Evolutionary conservation across 2,329 filamentous ascomycete species (phyloP), one percentile per base, ranked within the genome.

Genomic region (Geoglossum cookeanum): DNA sequence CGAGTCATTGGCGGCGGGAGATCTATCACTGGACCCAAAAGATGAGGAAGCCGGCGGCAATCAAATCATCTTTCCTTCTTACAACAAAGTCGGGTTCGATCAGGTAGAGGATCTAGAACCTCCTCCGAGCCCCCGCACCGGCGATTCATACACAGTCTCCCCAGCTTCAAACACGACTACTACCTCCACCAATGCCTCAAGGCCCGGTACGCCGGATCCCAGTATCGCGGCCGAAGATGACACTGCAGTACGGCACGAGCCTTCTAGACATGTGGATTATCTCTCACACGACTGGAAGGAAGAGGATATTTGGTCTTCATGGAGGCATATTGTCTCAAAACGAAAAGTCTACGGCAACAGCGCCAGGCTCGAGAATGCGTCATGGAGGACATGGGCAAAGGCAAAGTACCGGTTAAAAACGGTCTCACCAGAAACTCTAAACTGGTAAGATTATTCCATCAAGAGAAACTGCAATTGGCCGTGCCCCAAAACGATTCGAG

Each of bases 371-470:
- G 92, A 97, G 69, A 97, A 98, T 69, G 92, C 92, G 2, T 95
- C 89, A 0, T 98, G 92, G 92, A 79, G 92, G 67, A 92, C 89
- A 0, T 97, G 92, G 92, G 85, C 87, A 67, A 97, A 97, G 70
- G 78, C 85, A 54, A 94, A 94, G 71, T 85, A 94, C 68, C 81
- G 85, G 45, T 75, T 97, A 54, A 84, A 81, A 67, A 97, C 91
- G 0, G 81, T 97, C 27, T 89, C 88, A 6, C 89, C 92, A 2
- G 90, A 96, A 69, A 87, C 84, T 1, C 74, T 98, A 58, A 95
- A 97, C 70, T 98, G 92, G 91, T 94, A 71, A 57, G 56, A n/a
- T 35, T 58, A 22, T 44, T 37, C 5, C 1, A 5, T n/a, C 22
- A 22, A 22, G 22, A 15, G 15, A n/a, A 17, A 30, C 17, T 49